Percentiles rank a stretch among this genome's conserved stretches.
Evolutionary conservation across 495 filamentous ascomycete species (phyloP).

Genomic region (Friedmanniomyces simplex): DNA sequence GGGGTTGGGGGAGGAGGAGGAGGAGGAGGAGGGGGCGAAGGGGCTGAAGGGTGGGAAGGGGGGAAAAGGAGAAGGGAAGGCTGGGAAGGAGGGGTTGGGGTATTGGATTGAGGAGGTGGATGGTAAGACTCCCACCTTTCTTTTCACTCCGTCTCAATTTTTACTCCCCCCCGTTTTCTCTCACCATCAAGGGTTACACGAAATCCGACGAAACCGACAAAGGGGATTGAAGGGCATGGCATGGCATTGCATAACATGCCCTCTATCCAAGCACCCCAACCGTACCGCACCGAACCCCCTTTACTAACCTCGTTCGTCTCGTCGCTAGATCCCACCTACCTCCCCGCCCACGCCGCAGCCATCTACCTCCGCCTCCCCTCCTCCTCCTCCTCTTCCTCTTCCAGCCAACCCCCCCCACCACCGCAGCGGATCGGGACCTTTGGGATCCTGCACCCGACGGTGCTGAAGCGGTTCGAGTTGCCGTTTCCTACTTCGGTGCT

Average conservation of each 20-base stretch:
- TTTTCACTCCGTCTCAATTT: too few relatives aligned
- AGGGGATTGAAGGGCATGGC: too few relatives aligned
- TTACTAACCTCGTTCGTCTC: too few relatives aligned
- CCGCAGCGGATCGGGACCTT: constrained; percentile 73
- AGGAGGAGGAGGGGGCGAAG: constrained; percentile 25
- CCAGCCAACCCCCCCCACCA: constrained; percentile 45
- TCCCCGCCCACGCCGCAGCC: constrained; percentile 76
- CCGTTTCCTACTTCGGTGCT: constrained; percentile 90
- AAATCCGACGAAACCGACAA: too few relatives aligned
- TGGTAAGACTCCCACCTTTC: too few relatives aligned
- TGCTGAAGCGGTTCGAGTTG: constrained; percentile 87
- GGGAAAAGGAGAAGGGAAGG: constrained; percentile 23
- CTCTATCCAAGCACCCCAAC: too few relatives aligned
- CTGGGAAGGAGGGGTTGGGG: constrained; percentile 30
- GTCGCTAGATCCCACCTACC: constrained; percentile 84
- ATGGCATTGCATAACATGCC: too few relatives aligned
- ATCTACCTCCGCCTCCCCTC: constrained; percentile 63
- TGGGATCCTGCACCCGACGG: constrained; percentile 85
- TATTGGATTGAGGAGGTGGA: constrained; percentile 94
- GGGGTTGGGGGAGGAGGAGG: constrained; percentile 64
- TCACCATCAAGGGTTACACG: too few relatives aligned
- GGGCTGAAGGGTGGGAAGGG: constrained; percentile 19
- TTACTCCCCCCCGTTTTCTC: too few relatives aligned
- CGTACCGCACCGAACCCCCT: too few relatives aligned
- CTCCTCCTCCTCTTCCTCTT: too few relatives aligned